Percentiles rank a stretch among this genome's conserved stretches.
Evolutionary conservation across 1,284 basidiomycete genomes (phyloP).

Genomic region (Marasmius tenuissimus): DNA sequence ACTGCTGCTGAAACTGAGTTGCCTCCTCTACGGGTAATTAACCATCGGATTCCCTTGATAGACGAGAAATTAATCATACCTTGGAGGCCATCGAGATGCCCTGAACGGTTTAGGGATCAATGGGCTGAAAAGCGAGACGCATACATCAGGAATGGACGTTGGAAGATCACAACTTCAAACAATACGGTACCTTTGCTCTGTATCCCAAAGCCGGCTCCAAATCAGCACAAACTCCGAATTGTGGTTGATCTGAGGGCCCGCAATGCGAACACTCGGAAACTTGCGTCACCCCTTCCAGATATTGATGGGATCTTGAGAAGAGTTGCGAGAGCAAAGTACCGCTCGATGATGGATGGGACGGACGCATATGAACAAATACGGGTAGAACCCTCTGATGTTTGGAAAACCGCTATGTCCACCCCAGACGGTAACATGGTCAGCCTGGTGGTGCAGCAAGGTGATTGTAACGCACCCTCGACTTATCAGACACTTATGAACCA

Average conservation of each 20-base stretch:
- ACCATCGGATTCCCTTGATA: slow-evolving; percentile 14
- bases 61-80: slow-evolving; percentile 5
- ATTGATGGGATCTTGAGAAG: slow-evolving; percentile 21
- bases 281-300: slow-evolving; percentile 1
- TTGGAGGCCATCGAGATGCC: slow-evolving; percentile 12
- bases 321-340: slow-evolving; percentile 30
- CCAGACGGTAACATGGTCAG: slow-evolving; percentile 26
- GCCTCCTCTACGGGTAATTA: slow-evolving; percentile 8
- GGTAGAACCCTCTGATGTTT: slow-evolving; percentile 25
- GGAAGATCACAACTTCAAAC: slow-evolving; percentile 6
- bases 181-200: slow-evolving; percentile 29
- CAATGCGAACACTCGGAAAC: slow-evolving; percentile 5
- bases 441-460: slow-evolving; percentile 18
- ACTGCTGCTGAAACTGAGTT: slow-evolving; percentile 6
- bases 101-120: slow-evolving; percentile 5
- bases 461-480: neutral
- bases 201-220: slow-evolving; percentile 16
- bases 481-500: slow-evolving; percentile 11
- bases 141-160: slow-evolving; percentile 14
- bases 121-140: slow-evolving; percentile 20
- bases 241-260: neutral
- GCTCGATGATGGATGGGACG: slow-evolving; percentile 12
- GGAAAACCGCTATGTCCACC: slow-evolving; percentile 17
- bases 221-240: neutral
- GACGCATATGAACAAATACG: slow-evolving; percentile 30